These are phyloP conservation scores for Botrytis medusae DNA, from an alignment of 2,329 filamentous ascomycete genomes.

Conservation along the genomic window DNA sequence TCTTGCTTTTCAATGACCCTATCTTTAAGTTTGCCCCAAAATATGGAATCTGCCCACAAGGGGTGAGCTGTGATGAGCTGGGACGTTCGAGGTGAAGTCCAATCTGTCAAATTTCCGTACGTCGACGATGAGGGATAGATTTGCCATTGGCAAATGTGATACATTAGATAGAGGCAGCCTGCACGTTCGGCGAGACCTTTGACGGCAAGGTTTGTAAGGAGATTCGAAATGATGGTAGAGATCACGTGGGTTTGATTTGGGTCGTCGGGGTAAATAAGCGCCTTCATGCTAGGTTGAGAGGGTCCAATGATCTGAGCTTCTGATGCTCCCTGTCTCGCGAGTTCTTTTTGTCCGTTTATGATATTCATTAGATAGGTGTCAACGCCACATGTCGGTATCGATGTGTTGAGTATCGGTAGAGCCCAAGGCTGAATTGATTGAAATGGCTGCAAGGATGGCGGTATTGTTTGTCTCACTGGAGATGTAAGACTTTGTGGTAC, in stretches of 20 bases:
- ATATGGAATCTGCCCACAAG: conserved; percentile 39
- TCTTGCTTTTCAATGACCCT: conserved; percentile 42
- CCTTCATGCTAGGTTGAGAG: conserved; percentile 40
- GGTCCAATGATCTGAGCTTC: conserved; percentile 40
- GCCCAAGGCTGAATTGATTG: conserved; percentile 36
- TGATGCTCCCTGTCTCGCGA: conserved; percentile 37
- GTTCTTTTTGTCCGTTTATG: conserved; percentile 41
- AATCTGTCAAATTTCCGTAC: conserved; percentile 32
- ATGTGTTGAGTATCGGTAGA: conserved; percentile 38
- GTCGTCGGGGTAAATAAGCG: conserved; percentile 39
- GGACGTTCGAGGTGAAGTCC: conserved; percentile 30
- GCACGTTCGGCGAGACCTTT: conserved; percentile 29
- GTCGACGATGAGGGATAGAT: conserved; percentile 29
- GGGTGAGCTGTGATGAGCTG: conserved; percentile 40
- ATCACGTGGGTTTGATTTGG: conserved; percentile 34
- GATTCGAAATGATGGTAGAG: conserved; percentile 38
- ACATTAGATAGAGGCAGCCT: conserved; percentile 29
- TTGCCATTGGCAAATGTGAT: conserved; percentile 34
- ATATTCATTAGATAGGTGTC: conserved; percentile 43
- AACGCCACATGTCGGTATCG: conserved; percentile 39
- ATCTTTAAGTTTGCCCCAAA: conserved; percentile 42
- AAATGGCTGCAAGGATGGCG: neutral
- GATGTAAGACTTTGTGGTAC: neutral
- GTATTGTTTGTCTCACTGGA: neutral
- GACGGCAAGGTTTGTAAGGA: conserved; percentile 27